A percentile compares a stretch with the other conserved stretches of the same genome.
Evolutionary conservation across 2,329 filamentous ascomycete genomes (phyloP).

Genomic region (Trichophyton simii): DNA sequence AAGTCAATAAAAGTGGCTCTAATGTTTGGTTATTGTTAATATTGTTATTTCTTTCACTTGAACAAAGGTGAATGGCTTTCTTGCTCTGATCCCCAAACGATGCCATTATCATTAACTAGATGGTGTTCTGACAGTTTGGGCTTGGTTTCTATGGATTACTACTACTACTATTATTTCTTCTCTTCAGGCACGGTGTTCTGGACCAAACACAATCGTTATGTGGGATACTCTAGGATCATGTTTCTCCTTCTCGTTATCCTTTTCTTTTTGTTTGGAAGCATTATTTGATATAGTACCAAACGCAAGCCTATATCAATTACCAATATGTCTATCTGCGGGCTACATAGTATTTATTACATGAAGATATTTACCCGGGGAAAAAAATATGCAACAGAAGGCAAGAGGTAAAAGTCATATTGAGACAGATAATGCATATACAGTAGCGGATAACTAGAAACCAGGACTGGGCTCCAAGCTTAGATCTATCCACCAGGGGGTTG

Average conservation of each 20-base stretch:
- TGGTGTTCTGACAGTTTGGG: neutral
- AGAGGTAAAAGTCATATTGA: neutral
- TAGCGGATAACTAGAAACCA: neutral
- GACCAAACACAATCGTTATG: neutral
- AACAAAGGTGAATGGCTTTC: neutral
- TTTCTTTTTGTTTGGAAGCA: no score
- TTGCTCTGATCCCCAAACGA: neutral
- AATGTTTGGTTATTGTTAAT: no score
- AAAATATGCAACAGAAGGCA: neutral
- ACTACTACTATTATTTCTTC: neutral
- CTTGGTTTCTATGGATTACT: neutral
- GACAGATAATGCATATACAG: slow-evolving; percentile 2
- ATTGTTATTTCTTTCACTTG: neutral
- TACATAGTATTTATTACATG: neutral
- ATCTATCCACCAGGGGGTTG: neutral
- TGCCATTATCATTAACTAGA: neutral
- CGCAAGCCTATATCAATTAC: neutral
- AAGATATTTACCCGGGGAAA: neutral
- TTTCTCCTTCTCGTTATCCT: no score
- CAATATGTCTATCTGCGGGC: neutral
- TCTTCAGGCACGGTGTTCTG: neutral
- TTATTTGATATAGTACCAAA: no score
- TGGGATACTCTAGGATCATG: neutral
- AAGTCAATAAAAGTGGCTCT: neutral
- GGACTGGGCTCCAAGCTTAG: neutral